These are phyloP conservation scores for Melampsora americana DNA, from an alignment of 1,284 basidiomycete species.

Conservation along the genomic window DNA sequence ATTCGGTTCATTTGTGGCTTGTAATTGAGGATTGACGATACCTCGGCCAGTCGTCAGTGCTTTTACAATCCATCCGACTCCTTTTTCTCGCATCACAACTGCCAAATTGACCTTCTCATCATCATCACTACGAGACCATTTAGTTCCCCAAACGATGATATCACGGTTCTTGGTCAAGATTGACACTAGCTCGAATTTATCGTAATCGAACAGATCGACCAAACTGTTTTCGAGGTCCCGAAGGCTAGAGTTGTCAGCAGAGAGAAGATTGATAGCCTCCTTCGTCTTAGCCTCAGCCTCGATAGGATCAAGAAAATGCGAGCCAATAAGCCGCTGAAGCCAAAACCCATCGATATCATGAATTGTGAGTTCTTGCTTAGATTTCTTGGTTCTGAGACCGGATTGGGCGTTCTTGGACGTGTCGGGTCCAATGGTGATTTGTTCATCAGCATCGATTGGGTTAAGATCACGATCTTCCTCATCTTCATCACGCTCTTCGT, in stretches of 20 bases:
- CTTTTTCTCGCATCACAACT: constrained; percentile 97
- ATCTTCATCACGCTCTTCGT: constrained; percentile 65
- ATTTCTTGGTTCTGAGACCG: constrained; percentile 37
- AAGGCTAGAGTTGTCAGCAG: constrained; percentile 74
- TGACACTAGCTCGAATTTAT: constrained; percentile 81
- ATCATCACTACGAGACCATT: constrained; percentile 81
- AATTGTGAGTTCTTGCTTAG: constrained; percentile 63
- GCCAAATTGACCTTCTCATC: constrained; percentile 90
- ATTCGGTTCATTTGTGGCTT: constrained; percentile 26
- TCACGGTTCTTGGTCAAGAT: constrained; percentile 93
- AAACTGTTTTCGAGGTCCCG: constrained; percentile 95
- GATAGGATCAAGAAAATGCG: constrained; percentile 87
- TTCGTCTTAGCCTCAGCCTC: constrained; percentile 89
- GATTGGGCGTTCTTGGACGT: constrained; percentile 53
- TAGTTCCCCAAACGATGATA: constrained; percentile 96
- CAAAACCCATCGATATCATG: constrained; percentile 95
- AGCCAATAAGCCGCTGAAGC: constrained; percentile 89
- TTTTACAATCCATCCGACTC: constrained; percentile 89
- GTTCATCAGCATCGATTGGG: constrained; percentile 58
- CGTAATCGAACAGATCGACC: constrained; percentile 94
- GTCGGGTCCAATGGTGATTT: constrained; percentile 47
- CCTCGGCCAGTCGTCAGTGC: constrained; percentile 60
- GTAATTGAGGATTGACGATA: constrained; percentile 45
- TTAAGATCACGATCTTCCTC: constrained; percentile 57
- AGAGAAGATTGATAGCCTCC: constrained; percentile 78